Base-by-base conservation (phyloP, 2,329 filamentous ascomycete genomes). In the Fusarium domesticum region DNA sequence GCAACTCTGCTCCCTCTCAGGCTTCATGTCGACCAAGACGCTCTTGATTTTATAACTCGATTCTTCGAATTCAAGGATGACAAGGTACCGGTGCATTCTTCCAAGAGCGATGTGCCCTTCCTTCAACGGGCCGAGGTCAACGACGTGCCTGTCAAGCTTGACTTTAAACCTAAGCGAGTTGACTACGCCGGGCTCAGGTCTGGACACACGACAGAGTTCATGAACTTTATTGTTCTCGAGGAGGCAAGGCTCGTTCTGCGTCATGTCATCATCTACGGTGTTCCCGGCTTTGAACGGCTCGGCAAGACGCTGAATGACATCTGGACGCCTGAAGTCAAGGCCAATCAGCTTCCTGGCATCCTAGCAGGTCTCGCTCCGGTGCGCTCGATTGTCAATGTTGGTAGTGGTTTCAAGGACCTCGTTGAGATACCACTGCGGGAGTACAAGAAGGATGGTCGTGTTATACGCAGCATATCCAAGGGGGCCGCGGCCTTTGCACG, bases 61-160 rank as follows among this genome's bases (percentile, higher is more conserved):
- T 98, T 98, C 73, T 98, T 98, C 60, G 91, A 95, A 59, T 98
- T 98, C 75, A 95, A 96, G 61, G 90, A 96, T 56, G 87, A 91
- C 32, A 71, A 71, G 2, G 69, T 70, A 7, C 72, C 77, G 0
- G 69, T 72, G 5, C 75, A 81, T 20, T 69, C 73, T 3, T 78
- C 81, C 1, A 77, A 82, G 2, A 83, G 83, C 35, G 90, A 95
- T 42, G 71, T 85, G 6, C 88, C 89, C 0, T 98, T 96, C 66
- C 74, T 98, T 2, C 92, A 97, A 63, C 81, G 93, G 41, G 85
- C 89, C 2, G 93, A 97, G 68, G 77, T 98, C 36, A 87, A 89
- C 53, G 81, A 87, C 4, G 80, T 98, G 18, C 84, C 84, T 2
- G 78, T 98, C 43, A 90, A 87, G 60, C 81, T 83, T 4, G 93